Evolutionary conservation across 768 basidiomycete species (phyloP).

Genomic region (Leccinum rimulosum): DNA sequence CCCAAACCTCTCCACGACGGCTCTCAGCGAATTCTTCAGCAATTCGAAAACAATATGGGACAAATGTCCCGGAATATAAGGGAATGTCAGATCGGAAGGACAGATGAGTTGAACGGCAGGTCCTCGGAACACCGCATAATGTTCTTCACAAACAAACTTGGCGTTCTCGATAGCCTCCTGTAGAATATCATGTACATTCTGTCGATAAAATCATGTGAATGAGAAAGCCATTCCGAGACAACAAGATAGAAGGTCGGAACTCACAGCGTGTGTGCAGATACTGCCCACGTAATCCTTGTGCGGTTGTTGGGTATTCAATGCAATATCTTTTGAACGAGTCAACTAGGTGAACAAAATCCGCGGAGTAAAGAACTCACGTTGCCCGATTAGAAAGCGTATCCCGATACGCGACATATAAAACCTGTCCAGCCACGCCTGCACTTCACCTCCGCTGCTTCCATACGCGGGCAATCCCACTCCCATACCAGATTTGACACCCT

Average conservation of each 20-base stretch:
- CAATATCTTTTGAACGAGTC: slow-evolving; percentile 63
- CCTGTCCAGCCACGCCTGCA: slow-evolving; percentile 95
- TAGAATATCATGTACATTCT: slow-evolving; percentile 95
- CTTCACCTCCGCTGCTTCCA: slow-evolving; percentile 76
- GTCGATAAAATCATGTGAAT: not conserved
- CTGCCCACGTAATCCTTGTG: slow-evolving; percentile 94
- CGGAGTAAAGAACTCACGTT: slow-evolving; percentile 55
- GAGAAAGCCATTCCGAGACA: not conserved
- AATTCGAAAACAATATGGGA: slow-evolving; percentile 97
- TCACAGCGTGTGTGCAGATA: slow-evolving; percentile 86
- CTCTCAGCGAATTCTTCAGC: slow-evolving; percentile 94
- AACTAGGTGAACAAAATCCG: not conserved
- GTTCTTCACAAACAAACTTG: slow-evolving; percentile 90
- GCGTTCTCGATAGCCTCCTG: slow-evolving; percentile 99
- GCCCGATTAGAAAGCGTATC: slow-evolving; percentile 94
- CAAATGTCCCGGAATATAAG: slow-evolving; percentile 95
- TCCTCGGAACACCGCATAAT: slow-evolving; percentile 92
- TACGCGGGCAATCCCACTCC: slow-evolving; percentile 30
- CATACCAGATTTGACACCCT: slow-evolving; percentile 26
- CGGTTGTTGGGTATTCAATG: slow-evolving; percentile 85
- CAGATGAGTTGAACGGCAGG: slow-evolving; percentile 97
- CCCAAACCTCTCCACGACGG: slow-evolving; percentile 91
- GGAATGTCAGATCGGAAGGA: slow-evolving; percentile 78
- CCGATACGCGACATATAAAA: slow-evolving; percentile 96
- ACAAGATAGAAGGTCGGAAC: slow-evolving; percentile 26